Evolutionary conservation across 2,329 filamentous ascomycete genomes (phyloP).

Genomic region (Ciborinia camelliae): DNA sequence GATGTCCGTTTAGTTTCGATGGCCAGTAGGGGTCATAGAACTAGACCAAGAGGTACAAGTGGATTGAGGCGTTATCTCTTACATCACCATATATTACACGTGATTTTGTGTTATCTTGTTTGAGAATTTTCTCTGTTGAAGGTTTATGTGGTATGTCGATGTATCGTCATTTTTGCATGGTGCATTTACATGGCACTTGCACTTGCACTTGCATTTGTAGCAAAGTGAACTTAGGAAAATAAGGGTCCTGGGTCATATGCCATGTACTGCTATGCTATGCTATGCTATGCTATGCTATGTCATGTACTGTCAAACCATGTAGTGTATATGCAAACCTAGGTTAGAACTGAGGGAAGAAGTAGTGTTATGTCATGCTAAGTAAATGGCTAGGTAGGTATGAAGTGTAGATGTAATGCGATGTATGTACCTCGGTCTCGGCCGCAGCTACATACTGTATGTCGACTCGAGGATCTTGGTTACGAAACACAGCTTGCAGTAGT

Average conservation of each 20-base stretch:
- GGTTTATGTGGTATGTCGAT: neutral
- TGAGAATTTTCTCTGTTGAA: neutral
- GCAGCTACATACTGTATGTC: neutral
- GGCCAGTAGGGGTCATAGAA: too few species aligned
- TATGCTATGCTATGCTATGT: constrained; percentile 9
- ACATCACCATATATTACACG: neutral
- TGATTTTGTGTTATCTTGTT: constrained; percentile 8
- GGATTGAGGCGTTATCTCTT: neutral
- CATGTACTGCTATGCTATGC: neutral
- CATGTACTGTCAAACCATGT: too few species aligned
- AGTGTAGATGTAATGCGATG: constrained; percentile 13
- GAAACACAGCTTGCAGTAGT: constrained; percentile 4
- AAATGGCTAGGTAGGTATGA: too few species aligned
- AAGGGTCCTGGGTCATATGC: neutral
- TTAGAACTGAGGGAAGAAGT: too few species aligned
- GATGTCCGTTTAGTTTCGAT: neutral
- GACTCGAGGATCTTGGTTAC: neutral
- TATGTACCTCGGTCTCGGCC: constrained; percentile 11
- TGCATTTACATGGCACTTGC: neutral
- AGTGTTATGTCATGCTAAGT: too few species aligned
- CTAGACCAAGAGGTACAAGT: neutral
- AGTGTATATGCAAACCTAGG: too few species aligned
- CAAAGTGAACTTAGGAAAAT: neutral
- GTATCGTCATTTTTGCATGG: neutral
- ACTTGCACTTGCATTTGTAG: neutral